These are phyloP conservation scores for Reutealis trisperma DNA, from an alignment of 345 rosid genomes.

Conservation along the genomic window DNA sequence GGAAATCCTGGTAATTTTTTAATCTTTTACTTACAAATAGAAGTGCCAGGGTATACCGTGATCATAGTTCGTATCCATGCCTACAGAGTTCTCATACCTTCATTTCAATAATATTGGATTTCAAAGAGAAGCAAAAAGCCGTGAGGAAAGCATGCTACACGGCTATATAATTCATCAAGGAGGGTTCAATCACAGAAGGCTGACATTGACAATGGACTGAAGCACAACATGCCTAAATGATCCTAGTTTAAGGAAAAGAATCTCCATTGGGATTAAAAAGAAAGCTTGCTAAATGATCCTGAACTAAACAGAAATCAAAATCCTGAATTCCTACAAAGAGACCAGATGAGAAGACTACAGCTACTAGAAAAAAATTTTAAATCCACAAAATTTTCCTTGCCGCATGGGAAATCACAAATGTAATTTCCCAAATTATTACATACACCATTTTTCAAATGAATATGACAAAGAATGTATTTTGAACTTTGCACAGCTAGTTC, in stretches of 20 bases:
- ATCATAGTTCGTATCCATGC: neutral
- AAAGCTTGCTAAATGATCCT: neutral
- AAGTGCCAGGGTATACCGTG: neutral
- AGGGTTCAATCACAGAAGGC: neutral
- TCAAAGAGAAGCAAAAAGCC: neutral
- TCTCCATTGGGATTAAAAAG: neutral
- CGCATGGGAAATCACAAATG: neutral
- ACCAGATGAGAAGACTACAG: neutral
- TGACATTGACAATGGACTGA: neutral
- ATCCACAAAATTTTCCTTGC: neutral
- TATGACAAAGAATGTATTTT: neutral
- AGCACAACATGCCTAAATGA: neutral
- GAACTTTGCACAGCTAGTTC: neutral
- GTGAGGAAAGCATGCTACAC: neutral
- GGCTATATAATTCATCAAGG: neutral
- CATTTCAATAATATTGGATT: neutral
- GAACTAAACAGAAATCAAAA: neutral
- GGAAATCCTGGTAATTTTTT: neutral
- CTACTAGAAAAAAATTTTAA: neutral
- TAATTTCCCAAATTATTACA: neutral
- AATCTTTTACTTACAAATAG: neutral
- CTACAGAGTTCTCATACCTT: neutral
- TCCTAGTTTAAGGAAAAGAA: neutral
- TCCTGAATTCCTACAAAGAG: neutral
- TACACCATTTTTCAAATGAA: neutral